A percentile compares a stretch with the other conserved stretches of the same genome.
Evolutionary conservation across 352 stramenopile genomes (phyloP).

Genomic region (Phytophthora niederhauseri): DNA sequence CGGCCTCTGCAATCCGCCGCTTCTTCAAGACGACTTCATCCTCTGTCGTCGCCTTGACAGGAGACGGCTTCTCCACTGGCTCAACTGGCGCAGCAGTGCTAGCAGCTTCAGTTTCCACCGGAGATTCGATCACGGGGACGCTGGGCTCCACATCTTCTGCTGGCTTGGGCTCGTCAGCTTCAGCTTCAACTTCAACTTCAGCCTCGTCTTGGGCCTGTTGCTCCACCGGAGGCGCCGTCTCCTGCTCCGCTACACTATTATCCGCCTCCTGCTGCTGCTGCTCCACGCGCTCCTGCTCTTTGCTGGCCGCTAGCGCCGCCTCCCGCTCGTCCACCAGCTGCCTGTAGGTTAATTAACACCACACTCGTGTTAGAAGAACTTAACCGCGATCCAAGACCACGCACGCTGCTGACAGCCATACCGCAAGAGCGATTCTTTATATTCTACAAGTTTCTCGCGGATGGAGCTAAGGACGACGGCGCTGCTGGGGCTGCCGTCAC

Average conservation of each 20-base stretch:
- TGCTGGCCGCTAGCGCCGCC: constrained; percentile 30
- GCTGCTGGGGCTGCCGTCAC: constrained; percentile 40
- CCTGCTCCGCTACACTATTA: constrained; percentile 36
- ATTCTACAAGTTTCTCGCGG: constrained; percentile 70
- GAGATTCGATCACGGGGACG: constrained; percentile 4
- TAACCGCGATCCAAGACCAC: neutral
- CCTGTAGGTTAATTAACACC: constrained; percentile 30
- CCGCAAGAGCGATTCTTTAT: constrained; percentile 73
- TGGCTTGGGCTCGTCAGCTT: constrained; percentile 5
- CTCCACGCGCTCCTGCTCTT: constrained; percentile 16
- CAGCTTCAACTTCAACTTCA: neutral
- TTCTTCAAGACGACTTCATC: constrained; percentile 36
- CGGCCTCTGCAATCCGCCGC: constrained; percentile 18
- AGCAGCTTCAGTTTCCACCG: constrained; percentile 20
- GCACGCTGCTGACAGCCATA: constrained; percentile 33
- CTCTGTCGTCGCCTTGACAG: neutral
- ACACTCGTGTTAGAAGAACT: neutral
- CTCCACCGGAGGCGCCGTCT: neutral
- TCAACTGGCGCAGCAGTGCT: constrained; percentile 12
- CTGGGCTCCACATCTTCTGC: neutral
- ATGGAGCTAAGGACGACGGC: constrained; percentile 57
- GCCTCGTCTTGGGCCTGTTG: neutral
- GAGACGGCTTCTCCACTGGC: constrained; percentile 10
- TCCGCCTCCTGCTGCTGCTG: constrained; percentile 16
- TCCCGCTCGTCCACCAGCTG: constrained; percentile 69